Base-by-base conservation (phyloP, 352 stramenopile species). In the Phytopythium ostracodes region DNA sequence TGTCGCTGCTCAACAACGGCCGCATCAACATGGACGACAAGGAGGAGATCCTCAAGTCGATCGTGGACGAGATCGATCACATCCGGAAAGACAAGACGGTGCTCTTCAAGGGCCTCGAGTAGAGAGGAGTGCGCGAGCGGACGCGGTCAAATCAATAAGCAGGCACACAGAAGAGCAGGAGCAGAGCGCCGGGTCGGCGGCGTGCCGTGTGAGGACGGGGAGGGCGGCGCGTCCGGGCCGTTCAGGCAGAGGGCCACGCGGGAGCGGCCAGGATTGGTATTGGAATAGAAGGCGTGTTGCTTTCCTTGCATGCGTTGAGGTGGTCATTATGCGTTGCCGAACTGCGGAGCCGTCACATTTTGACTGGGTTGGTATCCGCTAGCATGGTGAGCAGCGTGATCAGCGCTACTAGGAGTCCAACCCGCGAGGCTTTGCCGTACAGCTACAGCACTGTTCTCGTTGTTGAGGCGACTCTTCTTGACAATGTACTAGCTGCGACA, bases 21-120 rank as follows among this genome's bases (percentile, higher is more conserved):
- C 87, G 84, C 61, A 86, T 96, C 60, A 79, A 75, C 53, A 92
- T 96, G 83, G 87, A 91, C 64, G 87, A 94, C 78, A 96, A 96
- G 81, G 84, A 96, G 66, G 77, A 96, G 66, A 83, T 96, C 75
- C 71, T 96, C 52, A 77, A 72, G 60, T 84, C 78, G 36, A 71
- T 96, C 22, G 75, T 96, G 20, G 85, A 96, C 64, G 87, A 96
- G 65, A 70, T 96, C 24, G 66, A 91, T 62, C 77, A 91, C 68
- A 60, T 94, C 59, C 84, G 84, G 66, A 89, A 88, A 60, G 87
- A 96, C 73, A 90, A 91, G 72, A 94, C 87, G 52, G 82, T 66
- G 71, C 74, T 96, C 59, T 92, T 95, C 65, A 89, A 92, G 69
- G 76, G 82, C 36, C 63, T 92, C 29, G 81, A 91, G 3, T 78